Evolutionary conservation across 805 yeast genomes (phyloP), one percentile per base, ranked within the genome.

Genomic region (Kuraishia hungarica): DNA sequence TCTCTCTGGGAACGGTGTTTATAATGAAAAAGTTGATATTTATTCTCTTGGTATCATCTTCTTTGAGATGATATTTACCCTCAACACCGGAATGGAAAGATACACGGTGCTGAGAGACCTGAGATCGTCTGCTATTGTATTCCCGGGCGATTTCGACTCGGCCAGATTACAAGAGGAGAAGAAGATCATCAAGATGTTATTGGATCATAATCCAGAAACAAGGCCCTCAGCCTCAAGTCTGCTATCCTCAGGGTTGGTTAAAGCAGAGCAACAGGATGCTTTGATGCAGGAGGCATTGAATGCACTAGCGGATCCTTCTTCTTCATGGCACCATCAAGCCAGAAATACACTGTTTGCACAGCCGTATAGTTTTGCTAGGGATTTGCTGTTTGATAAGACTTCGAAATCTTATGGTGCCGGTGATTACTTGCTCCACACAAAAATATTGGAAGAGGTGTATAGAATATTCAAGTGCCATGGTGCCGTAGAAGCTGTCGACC

Each of bases 31-130:
- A 61, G 96, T 94, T 46, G 99, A 94, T 67, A 86, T 94, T 87
- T 94, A 91, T 67, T 91, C 99, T 0, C 71, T 94, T 48, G 99
- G 99, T 2, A 83, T 94, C 39, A 94, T 94, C 1, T 90, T 94
- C 65, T 94, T 94, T 67, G 99, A 94, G 66, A 94, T 94, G 99
- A 80, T 90, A 28, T 90, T 84, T 66, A 77, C 85, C 1, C 76
- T 93, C 62, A 76, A 77, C n/a, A 94, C 99, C 0, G 92, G 90
- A 1, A 94, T 94, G 97, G 99, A 94, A 67, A 77, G 99, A 53
- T 90, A 87, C 11, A 76, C 78, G 51, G 88, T 83, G 7, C 70
- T 94, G n/a, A 79, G 83, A 57, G 74, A 79, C 23, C 68, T 93
- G 54, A 74, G 99, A 55, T 66, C 75, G 1, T 68, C 81, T 0